phyloP scores from a whole-genome alignment of 1,284 basidiomycete genomes.

The Pseudozyma sp. region DNA sequence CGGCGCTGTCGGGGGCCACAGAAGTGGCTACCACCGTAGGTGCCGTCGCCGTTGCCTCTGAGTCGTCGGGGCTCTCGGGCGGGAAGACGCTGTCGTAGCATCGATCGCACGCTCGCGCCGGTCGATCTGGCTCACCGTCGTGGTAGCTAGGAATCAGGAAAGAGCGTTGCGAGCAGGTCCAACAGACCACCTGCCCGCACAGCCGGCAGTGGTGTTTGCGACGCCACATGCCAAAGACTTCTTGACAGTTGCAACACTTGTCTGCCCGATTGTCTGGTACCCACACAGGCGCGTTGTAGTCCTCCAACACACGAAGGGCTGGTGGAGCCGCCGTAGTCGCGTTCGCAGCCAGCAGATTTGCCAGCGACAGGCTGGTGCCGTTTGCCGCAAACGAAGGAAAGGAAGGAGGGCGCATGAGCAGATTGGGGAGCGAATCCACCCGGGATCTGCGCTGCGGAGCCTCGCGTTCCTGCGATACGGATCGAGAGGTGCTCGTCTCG shows the following conservation, averaged over 20 bases:
- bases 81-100: slow-evolving; percentile 87
- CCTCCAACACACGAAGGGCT: slow-evolving; percentile 74
- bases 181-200: slow-evolving; percentile 88
- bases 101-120: slow-evolving; percentile 82
- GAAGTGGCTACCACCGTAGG: slow-evolving; percentile 1
- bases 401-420: slow-evolving; percentile 45
- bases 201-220: slow-evolving; percentile 89
- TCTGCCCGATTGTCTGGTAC: slow-evolving; percentile 84
- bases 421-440: slow-evolving; percentile 40
- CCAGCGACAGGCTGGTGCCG: slow-evolving; percentile 34
- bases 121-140: slow-evolving; percentile 71
- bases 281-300: slow-evolving; percentile 92
- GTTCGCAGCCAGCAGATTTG: slow-evolving; percentile 34
- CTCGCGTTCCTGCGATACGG: slow-evolving; percentile 20
- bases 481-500: slow-evolving; percentile 11
- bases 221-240: slow-evolving; percentile 81
- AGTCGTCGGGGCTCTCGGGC: slow-evolving; percentile 32
- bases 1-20: slow-evolving; percentile 19
- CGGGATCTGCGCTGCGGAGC: slow-evolving; percentile 23
- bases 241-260: slow-evolving; percentile 84
- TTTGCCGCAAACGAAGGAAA: slow-evolving; percentile 36
- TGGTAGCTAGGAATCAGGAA: slow-evolving; percentile 63
- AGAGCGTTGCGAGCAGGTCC: slow-evolving; percentile 73
- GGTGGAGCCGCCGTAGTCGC: slow-evolving; percentile 14
- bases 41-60: slow-evolving; percentile 3